Conservation (phyloP, 495 filamentous ascomycete genomes). For the Daldinia decipiens region DNA sequence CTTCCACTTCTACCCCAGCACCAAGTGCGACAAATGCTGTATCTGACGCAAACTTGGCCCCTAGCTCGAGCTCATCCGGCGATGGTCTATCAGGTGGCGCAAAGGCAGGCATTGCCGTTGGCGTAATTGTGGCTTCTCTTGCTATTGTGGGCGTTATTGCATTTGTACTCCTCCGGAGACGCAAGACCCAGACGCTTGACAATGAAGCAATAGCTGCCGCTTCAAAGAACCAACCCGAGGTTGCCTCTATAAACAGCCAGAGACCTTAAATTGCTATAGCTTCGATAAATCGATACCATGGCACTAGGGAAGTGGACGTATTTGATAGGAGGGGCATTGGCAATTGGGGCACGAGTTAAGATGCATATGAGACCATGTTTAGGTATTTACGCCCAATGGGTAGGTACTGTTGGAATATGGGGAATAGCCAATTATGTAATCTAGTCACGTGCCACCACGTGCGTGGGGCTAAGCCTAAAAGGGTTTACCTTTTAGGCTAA, state of each 20-base stretch:
- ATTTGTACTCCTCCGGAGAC: conserved; percentile 40
- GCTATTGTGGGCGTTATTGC: conserved; percentile 39
- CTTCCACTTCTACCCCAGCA: conserved; percentile 26
- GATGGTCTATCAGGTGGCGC: conserved; percentile 55
- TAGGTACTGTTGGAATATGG: no score
- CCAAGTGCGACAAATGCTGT: conserved; percentile 22
- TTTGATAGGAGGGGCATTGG: not conserved
- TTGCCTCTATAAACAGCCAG: conserved; percentile 43
- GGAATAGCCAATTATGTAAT: no score
- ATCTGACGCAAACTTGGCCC: conserved; percentile 7
- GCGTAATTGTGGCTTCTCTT: conserved; percentile 53
- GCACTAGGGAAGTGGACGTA: not conserved
- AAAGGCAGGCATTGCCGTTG: conserved; percentile 61
- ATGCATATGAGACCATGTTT: not conserved
- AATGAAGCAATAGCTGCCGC: conserved; percentile 11
- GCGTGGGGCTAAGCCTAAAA: no score
- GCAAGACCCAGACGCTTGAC: conserved; percentile 18
- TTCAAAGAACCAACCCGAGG: conserved; percentile 33
- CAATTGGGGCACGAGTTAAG: not conserved
- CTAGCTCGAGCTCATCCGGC: conserved; percentile 17
- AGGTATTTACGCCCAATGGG: not conserved
- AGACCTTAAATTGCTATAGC: conserved; percentile 1
- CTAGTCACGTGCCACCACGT: no score
- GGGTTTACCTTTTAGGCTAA: no score
- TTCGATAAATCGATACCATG: not conserved